Evolutionary conservation across 192 early-diverging fungal species (phyloP).

Genomic region (Entomortierella chlamydospora): DNA sequence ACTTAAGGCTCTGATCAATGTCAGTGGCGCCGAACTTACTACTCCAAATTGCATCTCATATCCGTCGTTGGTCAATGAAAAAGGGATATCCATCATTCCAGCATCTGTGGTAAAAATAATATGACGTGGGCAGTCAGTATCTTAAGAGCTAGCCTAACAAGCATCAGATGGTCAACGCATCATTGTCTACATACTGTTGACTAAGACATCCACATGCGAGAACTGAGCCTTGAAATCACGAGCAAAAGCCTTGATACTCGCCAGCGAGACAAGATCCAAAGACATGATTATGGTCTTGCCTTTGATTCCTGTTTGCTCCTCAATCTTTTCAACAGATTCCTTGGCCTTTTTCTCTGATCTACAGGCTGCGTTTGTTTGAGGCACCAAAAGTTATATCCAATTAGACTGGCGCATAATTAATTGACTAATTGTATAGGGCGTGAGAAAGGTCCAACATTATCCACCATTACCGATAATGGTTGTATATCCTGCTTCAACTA

Average conservation of each 20-base stretch:
- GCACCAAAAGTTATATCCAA: no score
- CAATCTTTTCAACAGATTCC: slow-evolving; percentile 37
- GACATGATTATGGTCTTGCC: slow-evolving; percentile 5
- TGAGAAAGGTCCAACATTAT: no score
- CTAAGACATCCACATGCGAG: slow-evolving; percentile 25
- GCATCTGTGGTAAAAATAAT: slow-evolving; percentile 62
- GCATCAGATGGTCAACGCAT: background rate
- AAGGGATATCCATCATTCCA: slow-evolving; percentile 68
- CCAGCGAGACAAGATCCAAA: slow-evolving; percentile 63
- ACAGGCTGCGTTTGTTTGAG: slow-evolving; percentile 36
- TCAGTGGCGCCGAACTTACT: no score
- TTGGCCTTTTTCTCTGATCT: slow-evolving; percentile 30
- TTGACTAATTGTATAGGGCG: no score
- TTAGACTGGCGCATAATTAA: no score
- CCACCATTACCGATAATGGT: slow-evolving; percentile 56
- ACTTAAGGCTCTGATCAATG: no score
- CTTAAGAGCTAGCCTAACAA: background rate
- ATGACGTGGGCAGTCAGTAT: background rate
- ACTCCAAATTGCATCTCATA: slow-evolving; percentile 74
- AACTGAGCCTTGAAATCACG: slow-evolving; percentile 36
- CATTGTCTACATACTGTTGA: slow-evolving; percentile 35
- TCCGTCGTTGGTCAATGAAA: slow-evolving; percentile 69
- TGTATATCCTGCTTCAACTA: slow-evolving; percentile 65
- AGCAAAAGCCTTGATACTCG: slow-evolving; percentile 57
- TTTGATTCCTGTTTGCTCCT: slow-evolving; percentile 41